Evolutionary conservation across 345 rosid genomes (phyloP), one percentile per base, ranked within the genome.

Genomic region (Salix udensis): DNA sequence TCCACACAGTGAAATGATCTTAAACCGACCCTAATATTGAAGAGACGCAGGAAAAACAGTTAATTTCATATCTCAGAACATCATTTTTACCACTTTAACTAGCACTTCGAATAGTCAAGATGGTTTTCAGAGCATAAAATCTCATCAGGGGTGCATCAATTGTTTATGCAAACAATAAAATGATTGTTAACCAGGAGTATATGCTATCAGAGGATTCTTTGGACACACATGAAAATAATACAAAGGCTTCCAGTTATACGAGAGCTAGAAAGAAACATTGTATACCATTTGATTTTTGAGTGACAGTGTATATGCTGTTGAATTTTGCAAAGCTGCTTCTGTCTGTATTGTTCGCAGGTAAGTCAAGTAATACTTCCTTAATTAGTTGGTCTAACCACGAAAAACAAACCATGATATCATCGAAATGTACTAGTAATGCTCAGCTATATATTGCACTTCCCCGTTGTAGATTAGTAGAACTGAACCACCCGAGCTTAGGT

Each of bases 1-100:
- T 81, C 99, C 99, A 83, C 89, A 87, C 5, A 95, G 86, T 55
- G 98, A 90, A 65, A 95, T 73, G 65, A 95, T 91, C 80, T 93
- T 98, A 82, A 88, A 93, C 78, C 83, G 91, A 76, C 99, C 99
- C 99, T 95, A 83, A 78, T 65, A 67, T 61, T 42, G 36, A 55
- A 55, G 67, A 67, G 50, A 73, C 31, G 19, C 40, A 73, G 26
- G 44, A 65, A 64, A 23, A 64, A 28, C 7, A 64, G 28, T 55
- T 55, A n/a, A 55, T 55, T 55, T 55, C 62, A 21, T 4, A n/a
- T 24, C 14, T n/a, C 62, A 55, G 28, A 55, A 55, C 4, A n/a
- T 55, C 68, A 30, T 65, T 65, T 3, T 26, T 19, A 31, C 34
- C 26, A 31, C 39, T 55, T 53, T 12, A 6, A 6, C 14, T 14